Evolutionary conservation across 768 basidiomycete species (phyloP).

Genomic region (Mycena belliarum): DNA sequence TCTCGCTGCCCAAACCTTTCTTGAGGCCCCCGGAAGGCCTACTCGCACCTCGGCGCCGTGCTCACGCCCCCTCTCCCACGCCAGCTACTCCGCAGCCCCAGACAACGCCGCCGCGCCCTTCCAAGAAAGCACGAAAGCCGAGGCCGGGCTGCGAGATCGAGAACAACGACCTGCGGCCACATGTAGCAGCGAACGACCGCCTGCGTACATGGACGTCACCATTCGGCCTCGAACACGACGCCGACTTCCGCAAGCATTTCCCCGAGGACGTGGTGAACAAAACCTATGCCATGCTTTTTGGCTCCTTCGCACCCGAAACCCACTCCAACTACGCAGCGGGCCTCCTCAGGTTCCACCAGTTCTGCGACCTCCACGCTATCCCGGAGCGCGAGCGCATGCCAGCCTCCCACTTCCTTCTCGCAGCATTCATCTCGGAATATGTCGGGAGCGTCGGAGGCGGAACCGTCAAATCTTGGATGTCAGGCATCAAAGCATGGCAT

Average conservation of each 20-base stretch:
- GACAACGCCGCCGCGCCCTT: too few relatives aligned
- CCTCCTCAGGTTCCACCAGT: slow-evolving; percentile 36
- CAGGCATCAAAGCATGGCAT: slow-evolving; percentile 39
- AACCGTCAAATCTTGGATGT: slow-evolving; percentile 36
- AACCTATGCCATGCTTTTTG: slow-evolving; percentile 4
- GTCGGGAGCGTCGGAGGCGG: slow-evolving; percentile 19
- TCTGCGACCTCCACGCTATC: slow-evolving; percentile 33
- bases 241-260: slow-evolving; percentile 3
- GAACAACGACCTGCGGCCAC: slow-evolving; percentile 15
- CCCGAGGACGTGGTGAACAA: slow-evolving; percentile 10
- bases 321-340: slow-evolving; percentile 35
- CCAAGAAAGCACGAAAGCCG: background rate
- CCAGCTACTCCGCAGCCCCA: too few relatives aligned
- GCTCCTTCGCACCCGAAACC: slow-evolving; percentile 24
- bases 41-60: too few relatives aligned
- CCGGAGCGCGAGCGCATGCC: slow-evolving; percentile 34
- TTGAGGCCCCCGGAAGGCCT: too few relatives aligned
- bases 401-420: slow-evolving; percentile 30
- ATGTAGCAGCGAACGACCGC: slow-evolving; percentile 23
- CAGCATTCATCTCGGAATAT: slow-evolving; percentile 27
- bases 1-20: too few relatives aligned
- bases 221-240: background rate
- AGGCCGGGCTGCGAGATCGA: background rate
- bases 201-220: slow-evolving; percentile 26
- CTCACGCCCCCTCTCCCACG: too few relatives aligned